Evolutionary conservation across 1,284 basidiomycete species (phyloP).

Genomic region (Tylopilus microsporus): DNA sequence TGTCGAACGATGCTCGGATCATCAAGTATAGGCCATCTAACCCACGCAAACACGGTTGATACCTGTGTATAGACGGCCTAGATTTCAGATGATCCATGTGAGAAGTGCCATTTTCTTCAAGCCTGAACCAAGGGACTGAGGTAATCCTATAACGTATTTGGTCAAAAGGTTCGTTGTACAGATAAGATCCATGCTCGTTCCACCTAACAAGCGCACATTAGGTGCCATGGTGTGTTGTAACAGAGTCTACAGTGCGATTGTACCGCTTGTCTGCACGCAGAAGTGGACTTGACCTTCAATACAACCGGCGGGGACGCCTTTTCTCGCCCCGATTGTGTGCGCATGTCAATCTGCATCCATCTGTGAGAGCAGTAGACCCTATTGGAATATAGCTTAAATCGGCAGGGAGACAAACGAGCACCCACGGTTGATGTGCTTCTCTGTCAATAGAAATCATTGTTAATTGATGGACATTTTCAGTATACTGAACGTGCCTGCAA

Average conservation of each 20-base stretch:
- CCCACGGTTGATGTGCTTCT: constrained; percentile 15
- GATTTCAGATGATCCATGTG: background rate
- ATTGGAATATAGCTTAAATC: constrained; percentile 13
- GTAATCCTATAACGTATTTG: background rate
- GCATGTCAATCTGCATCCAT: background rate
- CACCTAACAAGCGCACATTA: constrained; percentile 7
- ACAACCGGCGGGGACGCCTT: background rate
- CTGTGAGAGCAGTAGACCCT: background rate
- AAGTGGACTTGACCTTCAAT: background rate
- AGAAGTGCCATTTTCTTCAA: background rate
- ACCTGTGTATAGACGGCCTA: background rate
- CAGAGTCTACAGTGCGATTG: background rate
- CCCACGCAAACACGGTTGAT: background rate
- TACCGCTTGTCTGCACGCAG: background rate
- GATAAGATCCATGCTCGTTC: background rate
- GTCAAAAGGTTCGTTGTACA: constrained; percentile 7
- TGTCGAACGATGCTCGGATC: background rate
- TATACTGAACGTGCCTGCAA: background rate
- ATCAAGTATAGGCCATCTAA: background rate
- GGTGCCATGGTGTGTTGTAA: background rate
- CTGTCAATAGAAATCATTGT: constrained; percentile 5
- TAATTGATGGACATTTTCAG: constrained; percentile 1
- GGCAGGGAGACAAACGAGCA: constrained; percentile 9
- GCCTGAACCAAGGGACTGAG: background rate
- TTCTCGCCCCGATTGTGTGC: background rate